Conservation (phyloP, 345 rosid species). For the Nasturtium officinale region DNA sequence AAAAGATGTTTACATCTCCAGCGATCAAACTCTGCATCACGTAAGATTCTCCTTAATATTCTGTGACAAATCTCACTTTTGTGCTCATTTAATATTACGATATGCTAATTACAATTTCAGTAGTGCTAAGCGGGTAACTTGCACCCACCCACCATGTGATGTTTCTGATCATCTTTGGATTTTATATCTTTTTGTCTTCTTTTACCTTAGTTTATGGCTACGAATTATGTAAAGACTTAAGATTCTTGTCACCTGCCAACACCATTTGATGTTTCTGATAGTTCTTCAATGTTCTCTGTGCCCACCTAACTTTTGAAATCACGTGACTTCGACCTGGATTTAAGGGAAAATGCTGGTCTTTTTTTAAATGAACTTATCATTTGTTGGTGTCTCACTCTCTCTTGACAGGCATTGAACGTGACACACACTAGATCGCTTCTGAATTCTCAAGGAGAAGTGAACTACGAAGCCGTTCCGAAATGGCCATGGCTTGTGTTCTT, state of each 20-base stretch:
- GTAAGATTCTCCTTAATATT: conserved; percentile 32
- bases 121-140: conserved; percentile 20
- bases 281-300: not conserved
- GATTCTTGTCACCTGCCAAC: not conserved
- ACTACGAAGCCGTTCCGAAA: conserved; percentile 49
- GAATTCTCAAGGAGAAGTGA: conserved; percentile 38
- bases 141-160: conserved; percentile 4
- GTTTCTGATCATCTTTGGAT: conserved; percentile 17
- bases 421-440: conserved; percentile 44
- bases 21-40: conserved; percentile 36
- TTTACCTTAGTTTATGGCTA: not conserved
- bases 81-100: conserved; percentile 8
- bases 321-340: conserved; percentile 8
- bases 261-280: not conserved
- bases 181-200: conserved; percentile 10
- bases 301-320: conserved; percentile 34
- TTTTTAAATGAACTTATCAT: not conserved
- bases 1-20: conserved; percentile 48
- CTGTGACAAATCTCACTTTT: conserved; percentile 10
- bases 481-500: conserved; percentile 97
- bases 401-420: conserved; percentile 58
- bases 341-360: not conserved
- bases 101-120: conserved; percentile 9
- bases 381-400: not conserved
- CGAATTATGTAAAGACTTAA: not conserved